Evolutionary conservation across 208 protist genomes (phyloP).

Genomic region (Blechomonas ayalai): DNA sequence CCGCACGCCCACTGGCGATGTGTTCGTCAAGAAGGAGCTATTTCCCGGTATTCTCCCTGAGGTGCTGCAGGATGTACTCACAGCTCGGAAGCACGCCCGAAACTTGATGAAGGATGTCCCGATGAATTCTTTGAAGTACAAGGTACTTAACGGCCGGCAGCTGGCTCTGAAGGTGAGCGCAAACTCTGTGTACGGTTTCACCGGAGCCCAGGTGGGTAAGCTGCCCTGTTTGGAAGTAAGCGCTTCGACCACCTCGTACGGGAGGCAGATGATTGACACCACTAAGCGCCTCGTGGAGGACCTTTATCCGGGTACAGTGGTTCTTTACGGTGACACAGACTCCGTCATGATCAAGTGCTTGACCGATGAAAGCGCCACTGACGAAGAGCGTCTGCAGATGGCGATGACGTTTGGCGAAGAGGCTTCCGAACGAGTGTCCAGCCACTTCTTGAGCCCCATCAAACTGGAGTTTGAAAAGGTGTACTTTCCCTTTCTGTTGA

Average conservation of each 20-base stretch:
- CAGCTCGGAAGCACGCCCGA: conserved; percentile 64
- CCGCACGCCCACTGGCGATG: conserved; percentile 60
- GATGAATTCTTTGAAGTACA: conserved; percentile 76
- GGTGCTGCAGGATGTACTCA: conserved; percentile 79
- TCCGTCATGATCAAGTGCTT: conserved; percentile 98
- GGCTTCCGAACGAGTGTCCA: conserved; percentile 90
- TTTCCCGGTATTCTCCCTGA: conserved; percentile 80
- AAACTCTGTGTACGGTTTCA: conserved; percentile 99
- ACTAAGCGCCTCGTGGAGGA: conserved; percentile 92
- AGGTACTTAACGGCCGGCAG: conserved; percentile 97
- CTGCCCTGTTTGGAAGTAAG: conserved; percentile 98
- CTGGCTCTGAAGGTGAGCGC: conserved; percentile 99
- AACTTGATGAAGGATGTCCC: conserved; percentile 80
- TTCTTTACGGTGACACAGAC: conserved; percentile 99
- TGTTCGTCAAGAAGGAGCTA: conserved; percentile 73
- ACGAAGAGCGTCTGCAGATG: conserved; percentile 55
- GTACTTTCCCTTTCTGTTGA: conserved; percentile 99
- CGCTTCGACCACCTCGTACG: conserved; percentile 95
- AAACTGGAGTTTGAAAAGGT: conserved; percentile 99
- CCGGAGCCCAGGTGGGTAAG: conserved; percentile 96
- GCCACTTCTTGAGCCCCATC: conserved; percentile 93
- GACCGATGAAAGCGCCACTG: conserved; percentile 46
- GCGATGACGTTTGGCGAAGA: conserved; percentile 79
- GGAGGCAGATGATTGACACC: conserved; percentile 98
- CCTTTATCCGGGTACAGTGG: conserved; percentile 96